Base-by-base conservation (phyloP, 176 grass and related monocot species). In the Carex cristatella region DNA sequence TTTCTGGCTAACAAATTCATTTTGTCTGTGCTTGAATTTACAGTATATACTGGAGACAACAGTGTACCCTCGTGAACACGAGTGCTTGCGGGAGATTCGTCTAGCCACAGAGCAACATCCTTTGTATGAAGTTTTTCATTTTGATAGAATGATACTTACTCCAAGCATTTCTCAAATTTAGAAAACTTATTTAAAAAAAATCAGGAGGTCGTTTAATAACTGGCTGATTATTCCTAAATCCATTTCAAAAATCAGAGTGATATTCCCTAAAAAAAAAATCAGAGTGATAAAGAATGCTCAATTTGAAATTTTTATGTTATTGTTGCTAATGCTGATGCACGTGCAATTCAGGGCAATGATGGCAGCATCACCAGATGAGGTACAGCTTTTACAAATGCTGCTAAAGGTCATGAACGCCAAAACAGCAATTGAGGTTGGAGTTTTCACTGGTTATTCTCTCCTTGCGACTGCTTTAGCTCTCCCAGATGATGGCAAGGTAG, bases 361-460 rank as follows among this genome's bases (percentile, higher is more conserved):
- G 82, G 59, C 79, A 40, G 87, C 87, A 49, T 84, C 87, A 38
- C 82, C 94, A 44, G 92, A 97, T 27, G 89, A 91, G 71, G 80
- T 68, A 35, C 84, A 61, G 44, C 23, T 97, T 46, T 67, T 97
- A 46, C 46, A 86, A 67, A 63, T 94, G 86, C 86, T 97, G 89
- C 84, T 97, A 2, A 97, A 94, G 66, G 2, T 94, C 57, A 80
- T 87, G 60, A 93, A 93, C 70, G 92, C 94, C 61, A 90, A 85
- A 89, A 91, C 87, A 2, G 92, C 89, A 2, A 88, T 94, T 18
- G 94, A 97, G 84, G 79, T 97, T 10, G 94, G 94, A 53, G 92
- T 94, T 13, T 97, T 87, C 87, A 97, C 92, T 58, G 94, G 94
- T 32, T 90, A 82, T 86, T 97, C 90, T 54, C 84, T 94, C 12